Evolutionary conservation across 1,284 basidiomycete genomes (phyloP), one percentile per base, ranked within the genome.

Genomic region (Ganoderma resinaceum): DNA sequence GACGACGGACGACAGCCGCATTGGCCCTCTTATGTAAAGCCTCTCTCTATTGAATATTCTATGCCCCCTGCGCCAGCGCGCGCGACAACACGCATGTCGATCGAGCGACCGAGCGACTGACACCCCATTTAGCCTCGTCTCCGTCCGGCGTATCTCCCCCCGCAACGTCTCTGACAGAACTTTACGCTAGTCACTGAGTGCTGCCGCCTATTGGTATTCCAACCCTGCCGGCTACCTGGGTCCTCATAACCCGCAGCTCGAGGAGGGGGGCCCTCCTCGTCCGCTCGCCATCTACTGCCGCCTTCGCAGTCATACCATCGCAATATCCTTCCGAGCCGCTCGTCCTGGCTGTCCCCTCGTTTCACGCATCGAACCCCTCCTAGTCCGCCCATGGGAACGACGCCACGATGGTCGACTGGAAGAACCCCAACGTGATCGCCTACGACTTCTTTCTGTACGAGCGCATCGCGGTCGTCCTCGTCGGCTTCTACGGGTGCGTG

Each of bases 401-500:
- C 14, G n/a, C 11, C 23, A 14, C 5, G 33, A 60, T 60, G 58
- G 67, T 71, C 14, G 57, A 69, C 61, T 70, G 70, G 70, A 31
- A 69, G 37, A 59, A 68, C 58, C 70, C 68, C 11, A 46, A 43
- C 1, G 62, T 69, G 16, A 29, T 68, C 35, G 61, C 12, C n/a
- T 68, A 66, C 57, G 40, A 20, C 61, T 66, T 68, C 46, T 63
- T 69, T 46, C 60, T 72, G 16, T 69, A 69, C 42, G 66, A 65
- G 38, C 70, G 68, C 49, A 65, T 67, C 46, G 59, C 64, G 4
- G 61, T 69, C 40, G 63, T 72, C 62, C 18, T 72, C 46, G 61
- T 72, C 5, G 70, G 70, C 37, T 69, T 72, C 62, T 70, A 67
- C 35, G 70, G 68, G 67, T 71, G 46, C 52, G 70, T 65, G 1